These are phyloP conservation scores for Yamadazyma mexicana DNA, from an alignment of 1,139 yeast genomes.

Conservation along the genomic window DNA sequence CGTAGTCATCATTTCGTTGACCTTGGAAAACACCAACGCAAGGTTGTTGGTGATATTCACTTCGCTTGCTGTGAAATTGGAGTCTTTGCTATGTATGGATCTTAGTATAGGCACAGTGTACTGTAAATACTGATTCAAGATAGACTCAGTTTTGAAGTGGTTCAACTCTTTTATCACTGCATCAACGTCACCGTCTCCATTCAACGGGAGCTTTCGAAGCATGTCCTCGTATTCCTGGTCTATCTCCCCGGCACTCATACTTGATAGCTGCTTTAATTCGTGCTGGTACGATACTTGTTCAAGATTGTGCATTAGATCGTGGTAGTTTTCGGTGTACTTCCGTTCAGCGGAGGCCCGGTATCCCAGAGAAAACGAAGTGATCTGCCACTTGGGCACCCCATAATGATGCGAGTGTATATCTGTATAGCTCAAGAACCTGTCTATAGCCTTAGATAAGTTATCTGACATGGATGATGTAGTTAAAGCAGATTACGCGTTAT, in stretches of 20 bases:
- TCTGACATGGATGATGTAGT: constrained; percentile 6
- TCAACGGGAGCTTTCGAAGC: constrained; percentile 8
- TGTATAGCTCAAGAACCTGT: constrained; percentile 13
- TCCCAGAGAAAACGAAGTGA: constrained; percentile 3
- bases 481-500: too few species aligned
- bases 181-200: not conserved
- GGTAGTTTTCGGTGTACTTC: constrained; percentile 23
- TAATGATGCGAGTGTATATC: constrained; percentile 26
- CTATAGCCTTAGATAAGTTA: constrained; percentile 14
- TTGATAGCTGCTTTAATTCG: constrained; percentile 20
- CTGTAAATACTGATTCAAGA: constrained; percentile 27
- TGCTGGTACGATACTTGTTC: constrained; percentile 32
- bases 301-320: constrained; percentile 23
- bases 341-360: constrained; percentile 5
- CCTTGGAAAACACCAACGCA: constrained; percentile 15
- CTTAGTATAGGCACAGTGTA: constrained; percentile 31
- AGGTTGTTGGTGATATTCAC: constrained; percentile 25
- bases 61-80: constrained; percentile 32
- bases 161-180: not conserved
- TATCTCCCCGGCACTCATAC: constrained; percentile 14
- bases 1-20: constrained; percentile 12
- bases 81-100: constrained; percentile 31
- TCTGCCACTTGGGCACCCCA: constrained; percentile 25
- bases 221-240: constrained; percentile 15
- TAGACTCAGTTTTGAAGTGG: constrained; percentile 24